Conservation (phyloP, 352 stramenopile genomes). For the Thalassiosira mediterranea region DNA sequence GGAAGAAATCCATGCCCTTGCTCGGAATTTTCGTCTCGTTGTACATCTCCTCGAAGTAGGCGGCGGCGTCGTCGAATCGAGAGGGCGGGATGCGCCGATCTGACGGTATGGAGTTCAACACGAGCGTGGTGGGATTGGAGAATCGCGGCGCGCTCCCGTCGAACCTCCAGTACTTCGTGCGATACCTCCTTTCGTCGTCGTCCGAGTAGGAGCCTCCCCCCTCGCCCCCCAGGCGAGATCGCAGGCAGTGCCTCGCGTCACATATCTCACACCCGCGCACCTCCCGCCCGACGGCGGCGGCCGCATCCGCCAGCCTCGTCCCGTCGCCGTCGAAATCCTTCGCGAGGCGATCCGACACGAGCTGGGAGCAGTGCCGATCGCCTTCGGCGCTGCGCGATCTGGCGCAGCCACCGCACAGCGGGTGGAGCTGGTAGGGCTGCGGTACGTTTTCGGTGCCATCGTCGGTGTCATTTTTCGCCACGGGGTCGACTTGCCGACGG, state of each 20-base stretch:
- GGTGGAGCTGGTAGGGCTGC: background rate
- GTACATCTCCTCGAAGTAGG: constrained; percentile 33
- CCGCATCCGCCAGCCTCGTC: constrained; percentile 21
- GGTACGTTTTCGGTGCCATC: too few species aligned
- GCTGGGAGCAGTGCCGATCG: too few species aligned
- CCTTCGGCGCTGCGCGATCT: background rate
- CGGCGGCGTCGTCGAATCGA: constrained; percentile 27
- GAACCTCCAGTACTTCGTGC: constrained; percentile 52
- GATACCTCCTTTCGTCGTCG: background rate
- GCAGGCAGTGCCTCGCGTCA: constrained; percentile 17
- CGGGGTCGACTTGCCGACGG: too few species aligned
- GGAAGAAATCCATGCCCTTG: constrained; percentile 36
- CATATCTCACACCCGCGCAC: constrained; percentile 25
- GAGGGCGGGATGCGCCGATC: constrained; percentile 35
- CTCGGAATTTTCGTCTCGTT: constrained; percentile 1
- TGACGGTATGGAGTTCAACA: constrained; percentile 36
- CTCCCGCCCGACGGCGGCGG: background rate
- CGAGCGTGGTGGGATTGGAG: constrained; percentile 30
- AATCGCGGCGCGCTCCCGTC: constrained; percentile 26
- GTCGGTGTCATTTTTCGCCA: too few species aligned
- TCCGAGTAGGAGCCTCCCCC: too few species aligned
- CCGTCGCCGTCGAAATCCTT: constrained; percentile 4
- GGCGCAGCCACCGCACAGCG: constrained; percentile 2
- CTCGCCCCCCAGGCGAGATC: constrained; percentile 1
- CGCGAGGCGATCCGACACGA: too few species aligned